Evolutionary conservation across 805 yeast genomes (phyloP), one percentile per base, ranked within the genome.

Genomic region (Candida dajiaensis): DNA sequence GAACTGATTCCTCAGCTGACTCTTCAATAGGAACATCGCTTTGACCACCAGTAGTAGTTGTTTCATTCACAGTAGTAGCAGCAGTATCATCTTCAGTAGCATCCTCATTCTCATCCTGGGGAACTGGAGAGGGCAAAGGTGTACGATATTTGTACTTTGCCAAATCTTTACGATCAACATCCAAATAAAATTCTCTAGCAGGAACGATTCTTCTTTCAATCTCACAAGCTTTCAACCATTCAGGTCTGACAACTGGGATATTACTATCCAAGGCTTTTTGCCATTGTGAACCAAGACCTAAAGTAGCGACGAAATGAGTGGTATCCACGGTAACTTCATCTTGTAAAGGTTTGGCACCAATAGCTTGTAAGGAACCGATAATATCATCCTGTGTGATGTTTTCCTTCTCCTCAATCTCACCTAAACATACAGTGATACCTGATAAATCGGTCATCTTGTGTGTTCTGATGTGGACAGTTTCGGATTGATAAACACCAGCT

Each of bases 151-250:
- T 74, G 52, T 71, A 71, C 41, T 70, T 69, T 41, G 65, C 67
- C 61, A 76, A 62, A 45, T 68, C 67, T 28, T 68, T 64, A 37
- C 68, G 68, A 43, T 70, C 74, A 18, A 79, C 73, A 63, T 81
- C 84, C 29, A 85, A 70, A 60, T 87, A 87, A 56, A 85, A 88
- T 54, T 88, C 89, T 58, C 95, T 76, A 15, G 94, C 99, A 23
- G 98, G 97, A 38, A 90, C 95, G 46, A 94, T 82, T 59, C 96
- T 71, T 56, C 94, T 79, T 60, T 90, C 97, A 38, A 75, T 65
- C 57, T 87, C 95, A 69, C 98, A 94, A 0, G 97, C 97, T 65
- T 85, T 84, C 47, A 94, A 71, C 98, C 98, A 94, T 63, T 94
- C 97, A 0, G 99, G 98, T 64, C 96, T 78, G 23, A 94, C 90